phyloP scores from a whole-genome alignment of 352 stramenopile genomes.

The Phytopythium chamaehyphon region DNA sequence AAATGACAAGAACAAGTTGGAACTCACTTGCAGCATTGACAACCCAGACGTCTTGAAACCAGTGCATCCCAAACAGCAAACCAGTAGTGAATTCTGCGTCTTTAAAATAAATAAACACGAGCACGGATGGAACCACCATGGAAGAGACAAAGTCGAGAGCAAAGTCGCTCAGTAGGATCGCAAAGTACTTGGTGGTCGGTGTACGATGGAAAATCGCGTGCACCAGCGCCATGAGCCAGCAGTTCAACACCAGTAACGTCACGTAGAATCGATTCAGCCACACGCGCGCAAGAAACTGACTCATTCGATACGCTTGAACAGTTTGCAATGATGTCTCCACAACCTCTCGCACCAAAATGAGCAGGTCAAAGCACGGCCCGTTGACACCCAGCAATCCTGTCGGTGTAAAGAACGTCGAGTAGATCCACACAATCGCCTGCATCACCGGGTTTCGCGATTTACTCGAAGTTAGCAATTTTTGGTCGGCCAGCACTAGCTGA shows the following conservation, averaged over 20 bases:
- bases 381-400: conserved; percentile 23
- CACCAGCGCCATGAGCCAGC: conserved; percentile 22
- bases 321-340: conserved; percentile 8
- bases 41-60: conserved; percentile 40
- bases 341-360: conserved; percentile 9
- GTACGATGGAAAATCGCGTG: conserved; percentile 17
- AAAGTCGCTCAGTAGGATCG: conserved; percentile 28
- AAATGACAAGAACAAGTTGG: conserved; percentile 34
- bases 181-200: conserved; percentile 11
- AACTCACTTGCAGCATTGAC: conserved; percentile 39
- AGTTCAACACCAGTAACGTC: conserved; percentile 13
- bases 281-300: conserved; percentile 4
- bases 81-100: not conserved
- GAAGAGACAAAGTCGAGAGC: conserved; percentile 34
- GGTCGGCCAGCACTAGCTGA: not conserved
- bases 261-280: conserved; percentile 11
- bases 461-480: not conserved
- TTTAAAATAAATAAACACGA: conserved; percentile 13
- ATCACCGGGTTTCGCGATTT: not conserved
- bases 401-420: conserved; percentile 13
- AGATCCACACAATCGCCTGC: not conserved
- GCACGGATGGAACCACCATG: conserved; percentile 18
- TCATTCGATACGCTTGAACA: conserved; percentile 12
- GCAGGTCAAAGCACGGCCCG: conserved; percentile 22
- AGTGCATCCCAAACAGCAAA: conserved; percentile 13